A percentile compares a stretch with the other conserved stretches of the same genome.
phyloP scores from a whole-genome alignment of 495 filamentous ascomycete genomes.

The Penicillium argentinense region DNA sequence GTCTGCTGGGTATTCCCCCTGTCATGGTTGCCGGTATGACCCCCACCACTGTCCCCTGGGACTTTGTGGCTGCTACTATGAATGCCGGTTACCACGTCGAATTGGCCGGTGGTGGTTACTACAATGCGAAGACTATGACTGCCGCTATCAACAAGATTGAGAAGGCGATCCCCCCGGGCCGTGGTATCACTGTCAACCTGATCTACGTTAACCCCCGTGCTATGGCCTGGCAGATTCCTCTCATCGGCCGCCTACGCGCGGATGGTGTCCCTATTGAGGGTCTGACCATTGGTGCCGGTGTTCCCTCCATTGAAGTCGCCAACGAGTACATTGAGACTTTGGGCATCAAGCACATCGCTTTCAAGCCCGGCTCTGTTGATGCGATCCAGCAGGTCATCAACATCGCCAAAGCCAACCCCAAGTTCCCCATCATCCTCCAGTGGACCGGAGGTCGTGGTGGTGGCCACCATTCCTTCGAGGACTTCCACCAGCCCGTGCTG shows the following conservation, averaged over 20 bases:
- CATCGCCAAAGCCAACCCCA: constrained; percentile 45
- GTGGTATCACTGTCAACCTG: constrained; percentile 89
- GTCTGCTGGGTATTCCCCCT: constrained; percentile 82
- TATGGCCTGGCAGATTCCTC: constrained; percentile 96
- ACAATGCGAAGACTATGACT: constrained; percentile 86
- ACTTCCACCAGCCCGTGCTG: constrained; percentile 50
- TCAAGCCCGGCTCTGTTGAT: constrained; percentile 49
- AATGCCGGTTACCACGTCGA: constrained; percentile 94
- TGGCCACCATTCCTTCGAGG: constrained; percentile 53
- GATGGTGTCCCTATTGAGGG: constrained; percentile 94
- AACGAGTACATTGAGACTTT: constrained; percentile 47
- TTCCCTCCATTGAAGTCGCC: constrained; percentile 50
- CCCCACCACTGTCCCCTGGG: constrained; percentile 88
- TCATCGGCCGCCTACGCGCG: constrained; percentile 78
- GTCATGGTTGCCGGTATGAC: constrained; percentile 97
- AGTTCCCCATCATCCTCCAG: constrained; percentile 49
- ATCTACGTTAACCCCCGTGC: constrained; percentile 96
- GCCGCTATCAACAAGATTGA: constrained; percentile 89
- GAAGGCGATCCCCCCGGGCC: constrained; percentile 79
- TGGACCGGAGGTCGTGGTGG: constrained; percentile 54
- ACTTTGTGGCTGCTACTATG: constrained; percentile 94
- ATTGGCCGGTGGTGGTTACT: constrained; percentile 89
- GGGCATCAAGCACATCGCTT: constrained; percentile 47
- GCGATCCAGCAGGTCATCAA: constrained; percentile 48
- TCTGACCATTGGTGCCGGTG: constrained; percentile 57